Evolutionary conservation across 345 rosid species (phyloP), one percentile per base, ranked within the genome.

Genomic region (Eucalyptus erythrocorys): DNA sequence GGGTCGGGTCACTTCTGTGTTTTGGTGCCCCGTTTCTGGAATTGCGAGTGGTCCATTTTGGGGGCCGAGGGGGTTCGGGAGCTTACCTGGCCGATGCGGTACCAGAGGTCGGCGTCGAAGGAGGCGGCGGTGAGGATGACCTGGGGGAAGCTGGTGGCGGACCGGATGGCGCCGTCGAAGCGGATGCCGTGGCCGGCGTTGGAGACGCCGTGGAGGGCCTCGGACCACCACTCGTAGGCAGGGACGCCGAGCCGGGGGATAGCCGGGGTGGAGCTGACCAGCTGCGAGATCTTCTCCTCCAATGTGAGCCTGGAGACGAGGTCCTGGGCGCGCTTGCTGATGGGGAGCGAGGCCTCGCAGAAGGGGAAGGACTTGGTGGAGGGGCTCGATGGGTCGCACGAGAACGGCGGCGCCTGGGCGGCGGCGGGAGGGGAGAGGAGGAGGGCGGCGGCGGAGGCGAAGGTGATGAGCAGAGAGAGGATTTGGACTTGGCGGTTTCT

Each of bases 81-180:
- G 87, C 92, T 68, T 8, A 95, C 99, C 91, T 94, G 95, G 86
- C 97, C 99, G 90, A 97, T 95, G 94, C 96, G 97, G 86, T 95
- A 94, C 99, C 99, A 97, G 34, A 91, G 92, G 37, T 93, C 87
- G 49, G 92, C 90, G 84, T 96, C 96, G 87, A 97, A 97, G 17
- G 99, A 94, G 90, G 99, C 96, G 6, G 98, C 97, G 24, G 95
- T 90, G 47, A 95, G 93, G 64, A 97, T 97, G 87, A 97, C 98
- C 50, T 96, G 98, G 87, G 99, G 99, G 92, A 96, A 97, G 93
- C 95, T 96, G 64, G 99, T 97, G 57, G 99, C 98, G n/a, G 92
- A 90, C 87, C 50, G 87, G 57, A 97, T 93, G 87, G 92, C 86
- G 2, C 96, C 96, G 32, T 93, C 90, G 88, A 97, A 94, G 61